phyloP scores from a whole-genome alignment of 371 early-diverging fungal genomes.

The Coemansia linderi region DNA sequence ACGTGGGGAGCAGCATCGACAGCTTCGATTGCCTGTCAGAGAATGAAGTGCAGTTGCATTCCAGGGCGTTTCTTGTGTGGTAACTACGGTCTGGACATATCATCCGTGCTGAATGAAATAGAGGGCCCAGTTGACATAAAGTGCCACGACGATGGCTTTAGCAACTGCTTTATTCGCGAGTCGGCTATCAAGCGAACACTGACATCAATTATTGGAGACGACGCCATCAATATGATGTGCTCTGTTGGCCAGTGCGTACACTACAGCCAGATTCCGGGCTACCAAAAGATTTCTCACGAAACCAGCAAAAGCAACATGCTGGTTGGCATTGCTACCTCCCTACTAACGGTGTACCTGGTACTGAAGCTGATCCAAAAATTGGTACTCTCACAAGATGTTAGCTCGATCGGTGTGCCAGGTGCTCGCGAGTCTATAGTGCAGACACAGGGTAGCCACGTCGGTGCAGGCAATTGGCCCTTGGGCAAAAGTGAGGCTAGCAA shows the following conservation, averaged over 20 bases:
- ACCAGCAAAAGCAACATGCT: slow-evolving; percentile 65
- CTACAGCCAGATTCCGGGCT: slow-evolving; percentile 85
- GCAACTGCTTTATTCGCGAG: slow-evolving; percentile 71
- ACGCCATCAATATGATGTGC: slow-evolving; percentile 72
- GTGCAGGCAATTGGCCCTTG: slow-evolving; percentile 34
- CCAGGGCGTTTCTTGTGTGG: slow-evolving; percentile 77
- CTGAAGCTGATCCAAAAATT: slow-evolving; percentile 47
- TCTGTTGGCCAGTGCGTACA: slow-evolving; percentile 83
- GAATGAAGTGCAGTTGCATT: slow-evolving; percentile 73
- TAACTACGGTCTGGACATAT: slow-evolving; percentile 76
- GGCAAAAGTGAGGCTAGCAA: slow-evolving; percentile 35
- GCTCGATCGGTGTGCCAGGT: neutral
- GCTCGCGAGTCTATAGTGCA: slow-evolving; percentile 25
- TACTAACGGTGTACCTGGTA: slow-evolving; percentile 61
- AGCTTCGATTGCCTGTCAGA: slow-evolving; percentile 60
- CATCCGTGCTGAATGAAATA: slow-evolving; percentile 71
- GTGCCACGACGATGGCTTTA: slow-evolving; percentile 58
- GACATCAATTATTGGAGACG: slow-evolving; percentile 71
- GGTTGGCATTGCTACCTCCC: slow-evolving; percentile 60
- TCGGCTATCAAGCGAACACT: slow-evolving; percentile 76
- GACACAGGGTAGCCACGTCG: neutral
- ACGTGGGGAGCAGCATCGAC: slow-evolving; percentile 59
- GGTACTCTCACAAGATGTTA: slow-evolving; percentile 48
- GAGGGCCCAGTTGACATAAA: slow-evolving; percentile 74
- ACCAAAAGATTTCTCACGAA: slow-evolving; percentile 61